Evolutionary conservation across 495 filamentous ascomycete species (phyloP).

Genomic region (Hypoxylon cercidicola): DNA sequence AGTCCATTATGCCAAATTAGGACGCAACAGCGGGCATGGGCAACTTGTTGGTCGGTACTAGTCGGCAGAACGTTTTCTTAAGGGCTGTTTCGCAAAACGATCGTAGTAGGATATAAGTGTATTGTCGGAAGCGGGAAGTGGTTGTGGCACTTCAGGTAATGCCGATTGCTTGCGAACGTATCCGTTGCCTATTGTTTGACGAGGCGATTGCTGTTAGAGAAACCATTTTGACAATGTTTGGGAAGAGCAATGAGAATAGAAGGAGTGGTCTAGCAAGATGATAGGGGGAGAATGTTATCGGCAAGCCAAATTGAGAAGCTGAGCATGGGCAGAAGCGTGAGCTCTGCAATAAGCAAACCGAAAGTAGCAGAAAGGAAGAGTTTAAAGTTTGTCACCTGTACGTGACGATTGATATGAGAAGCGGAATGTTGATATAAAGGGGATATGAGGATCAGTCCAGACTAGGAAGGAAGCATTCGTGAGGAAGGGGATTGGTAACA

Average conservation of each 20-base stretch:
- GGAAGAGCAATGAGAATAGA: slow-evolving; percentile 45
- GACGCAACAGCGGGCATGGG: not conserved
- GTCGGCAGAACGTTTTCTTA: not conserved
- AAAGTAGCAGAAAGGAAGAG: slow-evolving; percentile 39
- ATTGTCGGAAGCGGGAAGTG: slow-evolving; percentile 1
- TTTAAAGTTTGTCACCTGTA: slow-evolving; percentile 48
- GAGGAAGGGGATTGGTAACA: slow-evolving; percentile 35
- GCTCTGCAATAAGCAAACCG: slow-evolving; percentile 51
- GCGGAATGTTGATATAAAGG: slow-evolving; percentile 36
- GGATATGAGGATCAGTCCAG: slow-evolving; percentile 37
- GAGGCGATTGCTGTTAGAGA: slow-evolving; percentile 64
- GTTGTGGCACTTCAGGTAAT: slow-evolving; percentile 44
- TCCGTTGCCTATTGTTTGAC: slow-evolving; percentile 58
- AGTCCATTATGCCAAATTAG: slow-evolving; percentile 52
- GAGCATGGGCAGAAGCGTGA: slow-evolving; percentile 47
- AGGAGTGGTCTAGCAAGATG: slow-evolving; percentile 40
- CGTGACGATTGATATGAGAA: slow-evolving; percentile 50
- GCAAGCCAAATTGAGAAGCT: slow-evolving; percentile 50
- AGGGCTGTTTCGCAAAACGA: slow-evolving; percentile 2
- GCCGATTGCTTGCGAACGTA: slow-evolving; percentile 34
- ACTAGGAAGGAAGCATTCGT: slow-evolving; percentile 35
- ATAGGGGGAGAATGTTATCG: slow-evolving; percentile 37
- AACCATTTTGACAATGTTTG: slow-evolving; percentile 50
- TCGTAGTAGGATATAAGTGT: slow-evolving; percentile 21
- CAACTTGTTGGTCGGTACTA: not conserved